Percentiles rank a stretch among this genome's conserved stretches.
phyloP scores from a whole-genome alignment of 169 alveolate genomes.

The Prorocentrum cordatum region DNA sequence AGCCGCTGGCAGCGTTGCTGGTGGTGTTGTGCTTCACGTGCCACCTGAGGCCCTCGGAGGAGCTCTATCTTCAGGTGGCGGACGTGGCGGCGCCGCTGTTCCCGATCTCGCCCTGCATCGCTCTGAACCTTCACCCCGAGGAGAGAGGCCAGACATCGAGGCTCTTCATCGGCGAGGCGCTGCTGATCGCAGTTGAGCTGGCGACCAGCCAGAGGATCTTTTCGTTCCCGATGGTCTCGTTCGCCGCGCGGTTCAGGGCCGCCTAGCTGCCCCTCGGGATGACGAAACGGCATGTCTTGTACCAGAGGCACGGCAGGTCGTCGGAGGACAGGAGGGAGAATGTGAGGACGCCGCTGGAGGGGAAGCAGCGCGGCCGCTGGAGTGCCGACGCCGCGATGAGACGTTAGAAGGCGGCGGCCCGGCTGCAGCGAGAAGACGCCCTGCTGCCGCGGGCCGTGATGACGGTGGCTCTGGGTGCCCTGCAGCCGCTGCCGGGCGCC shows the following conservation, averaged over 20 bases:
- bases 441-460: neutral
- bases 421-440: neutral
- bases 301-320: conserved; percentile 10
- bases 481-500: neutral
- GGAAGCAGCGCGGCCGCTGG: conserved; percentile 20
- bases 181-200: no score
- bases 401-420: neutral
- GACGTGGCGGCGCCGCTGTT: neutral
- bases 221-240: no score
- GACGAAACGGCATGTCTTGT: neutral
- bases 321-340: neutral
- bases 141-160: neutral
- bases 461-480: neutral
- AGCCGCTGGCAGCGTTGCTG: neutral
- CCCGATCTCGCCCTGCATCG: neutral
- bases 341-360: neutral
- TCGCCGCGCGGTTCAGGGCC: neutral
- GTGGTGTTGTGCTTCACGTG: neutral
- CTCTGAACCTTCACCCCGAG: neutral
- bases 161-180: no score
- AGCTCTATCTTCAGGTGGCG: neutral
- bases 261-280: neutral
- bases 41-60: conserved; percentile 2
- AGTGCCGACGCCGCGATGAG: neutral
- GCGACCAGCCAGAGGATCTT: no score